phyloP scores from a whole-genome alignment of 257 asterid genomes.

The Thymus quinquecostatus region DNA sequence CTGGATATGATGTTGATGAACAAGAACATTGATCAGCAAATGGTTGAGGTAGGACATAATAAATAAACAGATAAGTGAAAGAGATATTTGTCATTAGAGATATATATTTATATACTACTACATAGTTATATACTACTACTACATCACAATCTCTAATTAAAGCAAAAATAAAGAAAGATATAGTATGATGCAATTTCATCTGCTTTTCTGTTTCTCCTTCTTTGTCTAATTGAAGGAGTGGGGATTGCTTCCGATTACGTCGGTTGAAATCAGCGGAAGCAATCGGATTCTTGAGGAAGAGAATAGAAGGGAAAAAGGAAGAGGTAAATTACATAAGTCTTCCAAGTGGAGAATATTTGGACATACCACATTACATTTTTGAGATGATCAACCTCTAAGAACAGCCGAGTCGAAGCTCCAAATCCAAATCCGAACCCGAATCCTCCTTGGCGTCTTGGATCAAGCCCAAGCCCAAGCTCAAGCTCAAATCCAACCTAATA shows the following conservation, averaged over 20 bases:
- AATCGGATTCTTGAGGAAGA: background rate
- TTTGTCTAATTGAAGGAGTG: background rate
- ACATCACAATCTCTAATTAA: background rate
- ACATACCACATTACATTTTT: constrained; percentile 10
- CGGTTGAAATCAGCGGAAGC: background rate
- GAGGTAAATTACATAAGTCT: constrained; percentile 1
- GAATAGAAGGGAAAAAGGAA: background rate
- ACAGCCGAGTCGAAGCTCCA: constrained; percentile 83
- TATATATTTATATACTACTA: background rate
- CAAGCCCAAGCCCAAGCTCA: constrained; percentile 49
- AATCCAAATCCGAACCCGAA: constrained; percentile 70
- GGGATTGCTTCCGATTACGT: background rate
- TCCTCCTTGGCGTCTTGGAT: constrained; percentile 47
- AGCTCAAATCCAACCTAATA: constrained; percentile 49
- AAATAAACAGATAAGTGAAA: background rate
- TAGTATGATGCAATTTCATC: background rate
- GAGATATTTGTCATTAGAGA: background rate
- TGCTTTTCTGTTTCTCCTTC: background rate
- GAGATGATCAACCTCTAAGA: constrained; percentile 33
- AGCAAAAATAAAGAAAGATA: background rate
- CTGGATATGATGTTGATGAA: too few relatives aligned
- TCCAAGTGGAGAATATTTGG: background rate
- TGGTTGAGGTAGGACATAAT: background rate
- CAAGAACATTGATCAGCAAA: too few relatives aligned
- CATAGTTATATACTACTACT: background rate